A percentile compares a stretch with the other conserved stretches of the same genome.
Conservation (phyloP, 176 grass and related monocot species). For the Zea mays region DNA sequence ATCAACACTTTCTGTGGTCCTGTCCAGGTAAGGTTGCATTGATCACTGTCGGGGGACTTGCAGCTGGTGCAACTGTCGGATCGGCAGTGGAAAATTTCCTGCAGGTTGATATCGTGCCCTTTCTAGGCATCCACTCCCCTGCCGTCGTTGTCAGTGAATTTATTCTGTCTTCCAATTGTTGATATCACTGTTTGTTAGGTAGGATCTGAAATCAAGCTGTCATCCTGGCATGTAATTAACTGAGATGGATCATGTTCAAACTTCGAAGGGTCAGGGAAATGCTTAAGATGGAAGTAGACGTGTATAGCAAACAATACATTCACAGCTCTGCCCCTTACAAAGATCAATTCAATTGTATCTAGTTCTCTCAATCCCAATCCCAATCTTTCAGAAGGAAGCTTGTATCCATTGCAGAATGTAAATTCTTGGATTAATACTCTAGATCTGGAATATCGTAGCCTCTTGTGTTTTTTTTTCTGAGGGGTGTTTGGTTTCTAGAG, state of each 20-base stretch:
- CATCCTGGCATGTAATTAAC: slow-evolving; percentile 63
- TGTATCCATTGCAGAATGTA: neutral
- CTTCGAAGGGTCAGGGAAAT: slow-evolving; percentile 25
- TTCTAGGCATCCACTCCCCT: slow-evolving; percentile 83
- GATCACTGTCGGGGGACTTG: slow-evolving; percentile 73
- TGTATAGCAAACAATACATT: slow-evolving; percentile 50
- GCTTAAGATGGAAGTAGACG: slow-evolving; percentile 42
- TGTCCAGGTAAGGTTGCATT: slow-evolving; percentile 89
- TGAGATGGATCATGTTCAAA: slow-evolving; percentile 26
- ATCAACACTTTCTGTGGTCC: slow-evolving; percentile 36
- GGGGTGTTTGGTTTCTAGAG: too few species aligned
- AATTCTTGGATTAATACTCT: neutral
- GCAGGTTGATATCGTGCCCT: slow-evolving; percentile 90
- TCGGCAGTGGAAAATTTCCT: slow-evolving; percentile 83
- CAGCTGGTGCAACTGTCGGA: slow-evolving; percentile 66
- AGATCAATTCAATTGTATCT: slow-evolving; percentile 30
- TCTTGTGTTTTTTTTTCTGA: too few species aligned
- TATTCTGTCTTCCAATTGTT: slow-evolving; percentile 84
- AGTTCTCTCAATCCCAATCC: slow-evolving; percentile 1
- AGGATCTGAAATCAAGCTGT: slow-evolving; percentile 44
- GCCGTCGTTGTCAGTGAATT: slow-evolving; percentile 91
- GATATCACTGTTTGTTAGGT: slow-evolving; percentile 76
- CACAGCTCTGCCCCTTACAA: slow-evolving; percentile 17
- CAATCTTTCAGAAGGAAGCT: neutral
- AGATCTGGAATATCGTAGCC: too few species aligned